phyloP scores from a whole-genome alignment of 129 eudicot species.

The Calendula officinalis region DNA sequence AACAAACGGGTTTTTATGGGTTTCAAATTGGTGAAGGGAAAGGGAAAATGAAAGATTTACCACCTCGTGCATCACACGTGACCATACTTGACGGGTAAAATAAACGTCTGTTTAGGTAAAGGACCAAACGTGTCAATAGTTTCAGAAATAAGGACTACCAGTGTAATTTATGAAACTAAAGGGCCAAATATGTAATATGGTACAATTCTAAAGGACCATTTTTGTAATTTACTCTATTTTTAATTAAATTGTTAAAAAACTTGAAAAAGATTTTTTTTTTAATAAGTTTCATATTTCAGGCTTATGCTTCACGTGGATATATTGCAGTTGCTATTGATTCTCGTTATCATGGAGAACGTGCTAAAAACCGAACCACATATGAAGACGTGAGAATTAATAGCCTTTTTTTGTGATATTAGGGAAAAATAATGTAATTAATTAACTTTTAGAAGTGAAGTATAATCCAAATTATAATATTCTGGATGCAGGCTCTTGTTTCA shows the following conservation, averaged over 20 bases:
- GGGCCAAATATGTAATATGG: too few relatives aligned
- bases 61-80: too few relatives aligned
- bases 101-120: too few relatives aligned
- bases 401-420: neutral
- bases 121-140: too few relatives aligned
- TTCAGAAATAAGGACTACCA: too few relatives aligned
- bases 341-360: conserved; percentile 99
- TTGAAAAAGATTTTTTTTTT: neutral
- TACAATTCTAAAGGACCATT: too few relatives aligned
- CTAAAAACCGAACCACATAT: conserved; percentile 69
- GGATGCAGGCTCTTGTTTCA: conserved; percentile 81
- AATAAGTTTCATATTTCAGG: conserved; percentile 40
- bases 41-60: too few relatives aligned
- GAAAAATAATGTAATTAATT: neutral
- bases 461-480: conserved; percentile 15
- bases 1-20: too few relatives aligned
- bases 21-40: too few relatives aligned
- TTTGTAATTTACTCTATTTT: too few relatives aligned
- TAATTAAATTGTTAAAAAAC: neutral
- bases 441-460: neutral
- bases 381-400: conserved; percentile 50
- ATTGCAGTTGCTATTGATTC: conserved; percentile 86
- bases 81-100: too few relatives aligned
- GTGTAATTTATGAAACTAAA: too few relatives aligned
- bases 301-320: conserved; percentile 94